Evolutionary conservation across 306 rosid genomes (phyloP), one percentile per base, ranked within the genome.

Genomic region (Alnus glutinosa): DNA sequence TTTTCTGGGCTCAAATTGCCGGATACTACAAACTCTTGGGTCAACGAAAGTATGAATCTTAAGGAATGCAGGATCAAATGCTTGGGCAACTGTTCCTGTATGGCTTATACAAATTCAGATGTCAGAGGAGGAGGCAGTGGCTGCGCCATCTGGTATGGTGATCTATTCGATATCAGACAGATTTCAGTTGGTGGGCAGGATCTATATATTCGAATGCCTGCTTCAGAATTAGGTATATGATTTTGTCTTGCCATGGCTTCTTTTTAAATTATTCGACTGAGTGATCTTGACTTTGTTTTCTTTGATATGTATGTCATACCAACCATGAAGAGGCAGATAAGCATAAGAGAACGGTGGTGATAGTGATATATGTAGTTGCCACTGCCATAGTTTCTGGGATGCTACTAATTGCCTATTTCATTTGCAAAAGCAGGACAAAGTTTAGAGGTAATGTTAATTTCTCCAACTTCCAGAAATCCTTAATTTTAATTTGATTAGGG

Each of bases 61-160:
- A 74, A 79, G 8, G 85, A 80, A 50, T 93, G 97, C 89, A 86
- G 36, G 83, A 49, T 5, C 0, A 85, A 75, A 75, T 93, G 98
- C 81, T 82, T 80, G 79, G 78, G 61, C 7, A 84, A 93, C 16
- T 93, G 97, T 58, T 85, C 97, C 18, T 93, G 97, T 50, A 83
- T 75, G 74, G 91, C 92, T 23, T 89, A 81, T 34, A 16, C 92
- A 18, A 87, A 84, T 75, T 79, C 89, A n/a, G 87, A 93, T 77
- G 80, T 91, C 44, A 88, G 90, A 59, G 90, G 82, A 46, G 39
- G 59, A 51, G 93, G 97, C 9, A 84, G 84, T 63, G 97, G 92
- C 16, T 93, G 97, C 78, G 92, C 80, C 58, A 55, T 88, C 80
- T 93, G 98, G 98, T 81, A 81, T 44, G 94, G 87, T 4, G 88